Base-by-base conservation (phyloP, 169 alveolate genomes). In the Plasmodium relictum region DNA sequence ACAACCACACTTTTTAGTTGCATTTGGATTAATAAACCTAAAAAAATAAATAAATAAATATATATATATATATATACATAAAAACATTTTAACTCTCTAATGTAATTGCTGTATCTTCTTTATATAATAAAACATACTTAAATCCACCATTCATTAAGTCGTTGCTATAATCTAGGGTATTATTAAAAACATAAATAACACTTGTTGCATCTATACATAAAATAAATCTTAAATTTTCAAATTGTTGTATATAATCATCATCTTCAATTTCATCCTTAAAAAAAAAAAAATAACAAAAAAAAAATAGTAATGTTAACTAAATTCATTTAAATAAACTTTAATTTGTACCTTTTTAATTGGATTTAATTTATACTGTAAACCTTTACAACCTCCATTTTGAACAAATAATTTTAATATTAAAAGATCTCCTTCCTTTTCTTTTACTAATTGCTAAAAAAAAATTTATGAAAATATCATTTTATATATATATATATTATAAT, bases 1-100 rank as follows among this genome's bases (percentile, higher is more conserved):
- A 37, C 92, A 85, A 9, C 92, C 92, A 39, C 92, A 85, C 26
- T 85, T 85, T 85, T 85, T 85, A 26, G 87, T 85, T 62, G 92
- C 92, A 71, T 85, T 85, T 58, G 92, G 92, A 52, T 85, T 85
- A 39, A 85, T 85, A 85, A 85, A 85, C 70, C 92, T 85, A 66
- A 22, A 66, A 62, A 31, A 66, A 31, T 31, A 31, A 2, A 31
- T 31, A 31, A 54, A 54, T 10, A 54, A 54, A 59, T 20, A 31
- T 3, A 39, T 50, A 50, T 71, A 71, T 71, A 18, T 12, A 71
- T 56, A 26, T 8, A 54, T 48, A 59, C n/a, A 59, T 18, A 42
- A 52, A 73, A 42, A 20, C 31, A 31, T 37, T n/a, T n/a, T n/a
- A n/a, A n/a, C n/a, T n/a, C n/a, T n/a, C n/a, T n/a, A 31, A 31